Percentiles rank a stretch among this genome's conserved stretches.
Evolutionary conservation across 129 eudicot genomes (phyloP).

Genomic region (Mikania micrantha): DNA sequence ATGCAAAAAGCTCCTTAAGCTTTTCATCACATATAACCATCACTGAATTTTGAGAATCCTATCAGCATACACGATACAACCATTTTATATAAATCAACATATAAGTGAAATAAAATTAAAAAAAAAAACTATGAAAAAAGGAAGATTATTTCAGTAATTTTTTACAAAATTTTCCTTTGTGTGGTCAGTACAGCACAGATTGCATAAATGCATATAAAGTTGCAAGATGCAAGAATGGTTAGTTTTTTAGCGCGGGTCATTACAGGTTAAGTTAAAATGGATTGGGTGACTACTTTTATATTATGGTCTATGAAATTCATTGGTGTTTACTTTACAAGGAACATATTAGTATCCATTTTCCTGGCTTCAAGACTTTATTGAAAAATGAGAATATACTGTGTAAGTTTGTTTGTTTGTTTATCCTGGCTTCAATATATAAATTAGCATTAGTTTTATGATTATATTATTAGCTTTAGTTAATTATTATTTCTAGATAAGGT

Average conservation of each 20-base stretch:
- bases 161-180: not conserved
- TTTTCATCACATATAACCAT: conserved; percentile 69
- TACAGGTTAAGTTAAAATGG: not conserved
- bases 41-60: conserved; percentile 72
- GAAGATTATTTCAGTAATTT: not conserved
- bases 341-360: not conserved
- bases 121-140: not conserved
- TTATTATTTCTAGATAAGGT: too few species aligned
- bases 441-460: not conserved
- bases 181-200: not conserved
- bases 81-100: not conserved
- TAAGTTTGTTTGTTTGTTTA: too few species aligned
- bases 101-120: not conserved
- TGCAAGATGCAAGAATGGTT: not conserved
- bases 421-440: not conserved
- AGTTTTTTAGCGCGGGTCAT: not conserved
- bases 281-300: not conserved
- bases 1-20: conserved; percentile 71
- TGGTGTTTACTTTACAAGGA: not conserved
- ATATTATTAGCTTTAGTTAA: not conserved
- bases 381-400: too few species aligned
- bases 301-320: not conserved
- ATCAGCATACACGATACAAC: not conserved
- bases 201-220: not conserved
- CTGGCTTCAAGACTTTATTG: not conserved